Evolutionary conservation across 306 rosid species (phyloP), one percentile per base, ranked within the genome.

Genomic region (Inga oerstediana): DNA sequence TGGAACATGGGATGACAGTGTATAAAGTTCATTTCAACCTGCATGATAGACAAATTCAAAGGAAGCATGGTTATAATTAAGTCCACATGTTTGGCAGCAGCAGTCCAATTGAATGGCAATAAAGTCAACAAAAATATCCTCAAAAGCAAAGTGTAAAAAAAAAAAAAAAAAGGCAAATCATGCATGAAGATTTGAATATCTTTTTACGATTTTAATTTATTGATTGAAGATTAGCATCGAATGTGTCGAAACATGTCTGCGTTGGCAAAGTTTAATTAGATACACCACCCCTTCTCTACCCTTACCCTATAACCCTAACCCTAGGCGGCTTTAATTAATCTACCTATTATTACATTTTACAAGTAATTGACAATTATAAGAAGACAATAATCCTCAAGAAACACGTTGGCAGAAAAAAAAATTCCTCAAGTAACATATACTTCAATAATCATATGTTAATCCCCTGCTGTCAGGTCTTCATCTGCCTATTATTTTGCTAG

Each of bases 111-210:
- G 0, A 62, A 27, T 10, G 69, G 32, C 79, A 51, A 17, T 35
- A 84, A 65, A 75, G 83, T 74, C 77, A 74, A 83, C 49, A 79
- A 74, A 79, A 69, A 49, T 48, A 27, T 70, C 68, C 45, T 44
- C 20, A 11, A 56, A 65, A 32, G 71, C 35, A 62, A 27, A 27
- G 70, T 6, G 4, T 12, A 56, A 3, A 10, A 46, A 46, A 0
- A 35, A 4, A 37, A 37, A 39, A 39, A 39, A 1, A 39, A 59
- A 30, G 13, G 30, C 20, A 64, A 24, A 64, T 30, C 43, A 32
- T 32, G 20, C 71, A 13, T 32, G 71, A 41, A 39, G 37, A 32
- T 61, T 65, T 20, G 70, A 67, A 74, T 46, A 8, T 9, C 44
- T 17, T 65, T 49, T 10, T 27, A 30, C 1, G 20, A 30, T 65